Evolutionary conservation across 2,329 filamentous ascomycete genomes (phyloP).

Genomic region (Aureobasidium sp.): DNA sequence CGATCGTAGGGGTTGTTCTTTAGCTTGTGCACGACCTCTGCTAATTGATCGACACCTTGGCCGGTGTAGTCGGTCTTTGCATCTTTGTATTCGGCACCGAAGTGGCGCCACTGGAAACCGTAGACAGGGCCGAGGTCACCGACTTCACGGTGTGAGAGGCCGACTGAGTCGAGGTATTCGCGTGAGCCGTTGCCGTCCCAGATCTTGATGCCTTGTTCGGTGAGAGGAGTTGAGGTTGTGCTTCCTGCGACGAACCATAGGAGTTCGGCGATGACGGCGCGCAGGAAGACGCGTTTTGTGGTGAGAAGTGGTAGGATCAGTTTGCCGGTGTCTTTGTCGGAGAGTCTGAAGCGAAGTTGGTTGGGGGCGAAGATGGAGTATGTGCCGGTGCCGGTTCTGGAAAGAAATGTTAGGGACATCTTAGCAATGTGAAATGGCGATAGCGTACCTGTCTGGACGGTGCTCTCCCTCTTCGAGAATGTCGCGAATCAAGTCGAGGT

Average conservation of each 20-base stretch:
- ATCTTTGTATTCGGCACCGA: slow-evolving; percentile 82
- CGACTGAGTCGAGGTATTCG: slow-evolving; percentile 78
- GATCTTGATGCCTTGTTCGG: slow-evolving; percentile 79
- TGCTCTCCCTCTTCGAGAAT: slow-evolving; percentile 80
- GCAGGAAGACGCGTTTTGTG: slow-evolving; percentile 91
- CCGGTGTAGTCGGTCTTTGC: slow-evolving; percentile 73
- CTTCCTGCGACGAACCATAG: slow-evolving; percentile 89
- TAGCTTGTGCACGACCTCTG: slow-evolving; percentile 78
- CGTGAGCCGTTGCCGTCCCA: slow-evolving; percentile 97
- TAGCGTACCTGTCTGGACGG: slow-evolving; percentile 82
- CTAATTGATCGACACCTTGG: slow-evolving; percentile 86
- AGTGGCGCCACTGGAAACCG: slow-evolving; percentile 98
- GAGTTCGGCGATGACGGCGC: slow-evolving; percentile 82
- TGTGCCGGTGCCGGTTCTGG: slow-evolving; percentile 91
- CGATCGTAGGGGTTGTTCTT: slow-evolving; percentile 78
- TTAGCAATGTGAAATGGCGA: no score
- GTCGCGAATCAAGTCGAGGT: slow-evolving; percentile 77
- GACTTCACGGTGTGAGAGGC: slow-evolving; percentile 68
- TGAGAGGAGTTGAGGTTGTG: slow-evolving; percentile 71
- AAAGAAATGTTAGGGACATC: no score
- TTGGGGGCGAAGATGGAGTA: slow-evolving; percentile 79
- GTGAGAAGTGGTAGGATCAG: slow-evolving; percentile 86
- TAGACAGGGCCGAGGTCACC: slow-evolving; percentile 95
- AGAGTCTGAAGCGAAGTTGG: slow-evolving; percentile 79
- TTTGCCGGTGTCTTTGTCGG: slow-evolving; percentile 37